These are phyloP conservation scores for Ophiosphaerella herpotricha DNA, from an alignment of 2,329 filamentous ascomycete species.

Conservation along the genomic window DNA sequence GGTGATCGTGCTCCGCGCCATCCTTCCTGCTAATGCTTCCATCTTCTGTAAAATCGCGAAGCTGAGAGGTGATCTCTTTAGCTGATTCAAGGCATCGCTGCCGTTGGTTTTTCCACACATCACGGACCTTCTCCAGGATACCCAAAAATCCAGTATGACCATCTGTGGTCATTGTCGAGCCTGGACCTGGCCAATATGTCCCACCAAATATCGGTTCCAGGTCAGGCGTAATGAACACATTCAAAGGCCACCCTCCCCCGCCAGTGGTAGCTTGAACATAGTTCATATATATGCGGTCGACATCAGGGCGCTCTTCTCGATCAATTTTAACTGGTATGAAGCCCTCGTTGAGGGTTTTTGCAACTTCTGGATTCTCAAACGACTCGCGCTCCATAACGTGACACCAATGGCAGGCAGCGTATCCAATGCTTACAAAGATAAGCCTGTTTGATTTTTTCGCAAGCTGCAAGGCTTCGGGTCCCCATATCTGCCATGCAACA, in stretches of 20 bases:
- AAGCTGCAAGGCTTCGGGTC: constrained; percentile 73
- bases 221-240: constrained; percentile 93
- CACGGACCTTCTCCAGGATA: constrained; percentile 76
- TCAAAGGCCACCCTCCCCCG: constrained; percentile 90
- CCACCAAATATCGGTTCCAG: constrained; percentile 94
- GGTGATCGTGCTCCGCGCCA: constrained; percentile 63
- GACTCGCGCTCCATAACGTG: constrained; percentile 93
- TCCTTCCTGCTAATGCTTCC: constrained; percentile 64
- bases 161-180: constrained; percentile 55
- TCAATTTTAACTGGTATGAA: constrained; percentile 95
- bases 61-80: constrained; percentile 76
- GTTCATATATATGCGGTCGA: constrained; percentile 98
- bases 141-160: constrained; percentile 77
- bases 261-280: constrained; percentile 93
- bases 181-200: constrained; percentile 91
- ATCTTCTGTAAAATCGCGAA: constrained; percentile 87
- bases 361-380: constrained; percentile 82
- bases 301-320: constrained; percentile 88
- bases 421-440: constrained; percentile 93
- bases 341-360: constrained; percentile 77
- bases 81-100: constrained; percentile 82
- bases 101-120: constrained; percentile 82
- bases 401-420: constrained; percentile 89
- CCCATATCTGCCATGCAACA: constrained; percentile 91
- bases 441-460: constrained; percentile 83